phyloP scores from a whole-genome alignment of 441 rosid species.

The Aleurites moluccanus region DNA sequence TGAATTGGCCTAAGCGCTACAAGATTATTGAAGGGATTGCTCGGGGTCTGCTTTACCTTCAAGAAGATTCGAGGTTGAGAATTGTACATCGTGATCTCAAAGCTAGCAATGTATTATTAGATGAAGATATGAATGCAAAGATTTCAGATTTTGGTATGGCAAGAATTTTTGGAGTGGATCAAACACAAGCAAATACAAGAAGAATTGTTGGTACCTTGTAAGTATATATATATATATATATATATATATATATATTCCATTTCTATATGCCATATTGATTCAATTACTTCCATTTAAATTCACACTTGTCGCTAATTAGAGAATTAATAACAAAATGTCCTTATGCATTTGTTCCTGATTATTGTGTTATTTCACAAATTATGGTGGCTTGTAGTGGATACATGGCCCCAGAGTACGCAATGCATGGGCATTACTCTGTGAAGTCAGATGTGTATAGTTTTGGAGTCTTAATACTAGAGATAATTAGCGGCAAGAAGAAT shows the following conservation, averaged over 20 bases:
- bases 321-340: too few species aligned
- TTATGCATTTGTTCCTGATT: too few species aligned
- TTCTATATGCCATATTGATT: too few species aligned
- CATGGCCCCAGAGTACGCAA: slow-evolving; percentile 40
- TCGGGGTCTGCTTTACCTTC: slow-evolving; percentile 52
- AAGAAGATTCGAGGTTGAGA: slow-evolving; percentile 38
- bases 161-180: slow-evolving; percentile 32
- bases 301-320: too few species aligned
- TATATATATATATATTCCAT: too few species aligned
- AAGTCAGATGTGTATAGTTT: slow-evolving; percentile 29
- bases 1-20: slow-evolving; percentile 41
- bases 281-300: neutral
- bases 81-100: slow-evolving; percentile 36
- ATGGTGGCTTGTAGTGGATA: slow-evolving; percentile 25
- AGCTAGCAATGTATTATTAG: slow-evolving; percentile 26
- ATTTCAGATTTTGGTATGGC: slow-evolving; percentile 46
- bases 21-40: slow-evolving; percentile 44
- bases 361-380: too few species aligned
- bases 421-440: slow-evolving; percentile 19
- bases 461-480: slow-evolving; percentile 27
- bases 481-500: slow-evolving; percentile 26
- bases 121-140: slow-evolving; percentile 29
- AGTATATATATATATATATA: too few species aligned
- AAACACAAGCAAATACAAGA: slow-evolving; percentile 38
- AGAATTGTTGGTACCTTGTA: slow-evolving; percentile 53